These are phyloP conservation scores for Hanseniaspora occidentalis DNA, from an alignment of 805 yeast species.

Conservation along the genomic window DNA sequence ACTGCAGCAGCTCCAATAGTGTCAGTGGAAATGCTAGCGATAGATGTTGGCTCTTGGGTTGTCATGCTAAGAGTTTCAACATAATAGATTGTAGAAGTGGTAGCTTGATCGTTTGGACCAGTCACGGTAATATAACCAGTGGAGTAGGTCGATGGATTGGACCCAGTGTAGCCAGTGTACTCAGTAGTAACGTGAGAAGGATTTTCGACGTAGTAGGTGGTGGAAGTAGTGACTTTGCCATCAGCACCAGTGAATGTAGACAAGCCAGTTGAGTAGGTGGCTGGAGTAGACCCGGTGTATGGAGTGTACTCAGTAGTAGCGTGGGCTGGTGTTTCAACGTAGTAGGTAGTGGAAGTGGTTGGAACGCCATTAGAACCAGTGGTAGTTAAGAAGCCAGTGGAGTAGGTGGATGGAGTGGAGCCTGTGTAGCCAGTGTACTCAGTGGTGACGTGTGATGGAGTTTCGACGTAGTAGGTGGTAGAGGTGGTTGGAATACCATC, in stretches of 20 bases:
- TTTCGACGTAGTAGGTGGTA: conserved; percentile 7
- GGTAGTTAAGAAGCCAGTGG: conserved; percentile 6
- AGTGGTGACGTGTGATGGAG: conserved; percentile 2
- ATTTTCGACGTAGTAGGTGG: conserved; percentile 7
- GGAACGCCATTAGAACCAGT: conserved; percentile 7
- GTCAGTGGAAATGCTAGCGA: too few relatives aligned
- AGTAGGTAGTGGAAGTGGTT: conserved; percentile 6
- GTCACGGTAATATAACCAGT: conserved; percentile 6
- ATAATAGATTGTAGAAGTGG: conserved; percentile 7
- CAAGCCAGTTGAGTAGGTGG: too few relatives aligned
- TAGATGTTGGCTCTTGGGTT: too few relatives aligned
- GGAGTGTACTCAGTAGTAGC: too few relatives aligned
- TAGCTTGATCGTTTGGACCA: conserved; percentile 7
- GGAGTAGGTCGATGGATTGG: conserved; percentile 4
- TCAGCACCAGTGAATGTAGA: too few relatives aligned
- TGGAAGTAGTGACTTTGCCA: too few relatives aligned
- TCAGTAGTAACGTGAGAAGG: neutral
- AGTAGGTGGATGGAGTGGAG: conserved; percentile 2
- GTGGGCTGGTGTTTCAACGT: too few relatives aligned
- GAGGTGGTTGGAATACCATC: conserved; percentile 6
- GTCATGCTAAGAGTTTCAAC: too few relatives aligned
- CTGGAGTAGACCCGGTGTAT: too few relatives aligned
- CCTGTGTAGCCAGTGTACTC: neutral
- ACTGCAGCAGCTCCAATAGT: too few relatives aligned
- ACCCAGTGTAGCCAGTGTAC: neutral